phyloP scores from a whole-genome alignment of 2,329 filamentous ascomycete species.

The Diaporthe caulivora region DNA sequence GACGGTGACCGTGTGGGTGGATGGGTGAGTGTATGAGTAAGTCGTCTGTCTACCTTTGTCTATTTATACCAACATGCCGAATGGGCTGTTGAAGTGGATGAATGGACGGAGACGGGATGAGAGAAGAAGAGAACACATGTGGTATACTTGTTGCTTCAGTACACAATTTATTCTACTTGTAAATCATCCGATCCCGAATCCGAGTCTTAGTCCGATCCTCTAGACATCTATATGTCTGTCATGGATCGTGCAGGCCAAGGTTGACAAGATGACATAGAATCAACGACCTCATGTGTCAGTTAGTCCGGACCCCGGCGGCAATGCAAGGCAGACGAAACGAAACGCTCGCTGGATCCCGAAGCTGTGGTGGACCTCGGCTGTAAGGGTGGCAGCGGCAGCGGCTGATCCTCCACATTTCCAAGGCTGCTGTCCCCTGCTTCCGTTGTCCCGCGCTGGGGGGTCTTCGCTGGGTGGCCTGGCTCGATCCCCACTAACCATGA shows the following conservation, averaged over 20 bases:
- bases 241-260: background rate
- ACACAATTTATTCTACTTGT: background rate
- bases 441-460: constrained; percentile 22
- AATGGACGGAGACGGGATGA: background rate
- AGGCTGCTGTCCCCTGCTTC: constrained; percentile 18
- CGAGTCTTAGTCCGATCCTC: background rate
- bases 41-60: background rate
- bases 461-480: background rate
- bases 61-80: background rate
- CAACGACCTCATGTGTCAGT: background rate
- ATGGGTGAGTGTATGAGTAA: background rate
- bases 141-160: background rate
- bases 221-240: background rate
- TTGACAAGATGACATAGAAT: background rate
- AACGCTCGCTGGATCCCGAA: constrained; percentile 17
- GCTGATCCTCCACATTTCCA: constrained; percentile 32
- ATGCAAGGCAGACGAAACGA: background rate
- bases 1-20: background rate
- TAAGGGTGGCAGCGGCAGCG: background rate
- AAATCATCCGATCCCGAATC: background rate
- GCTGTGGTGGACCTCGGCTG: constrained; percentile 17
- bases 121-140: background rate
- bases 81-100: background rate
- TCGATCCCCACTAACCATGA: constrained; percentile 35
- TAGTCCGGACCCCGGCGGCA: constrained; percentile 1